Conservation (phyloP, 2,329 filamentous ascomycete genomes). For the Apiospora arundinis region DNA sequence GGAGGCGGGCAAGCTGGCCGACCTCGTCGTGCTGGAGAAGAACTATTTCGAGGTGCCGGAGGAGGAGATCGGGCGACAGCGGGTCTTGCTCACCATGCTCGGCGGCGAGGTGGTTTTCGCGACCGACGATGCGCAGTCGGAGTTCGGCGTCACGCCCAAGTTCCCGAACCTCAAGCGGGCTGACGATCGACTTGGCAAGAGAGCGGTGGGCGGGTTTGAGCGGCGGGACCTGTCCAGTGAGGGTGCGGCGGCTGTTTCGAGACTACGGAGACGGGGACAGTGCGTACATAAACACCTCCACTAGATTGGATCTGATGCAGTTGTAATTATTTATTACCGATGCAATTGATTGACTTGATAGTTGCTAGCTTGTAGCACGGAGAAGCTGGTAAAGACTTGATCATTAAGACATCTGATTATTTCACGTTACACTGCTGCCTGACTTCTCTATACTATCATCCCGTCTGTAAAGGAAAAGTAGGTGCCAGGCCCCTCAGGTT, state of each 20-base stretch:
- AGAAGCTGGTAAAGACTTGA: background rate
- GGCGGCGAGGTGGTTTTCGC: background rate
- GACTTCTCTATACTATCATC: too few species aligned
- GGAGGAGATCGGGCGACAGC: background rate
- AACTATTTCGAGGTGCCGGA: background rate
- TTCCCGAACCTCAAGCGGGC: background rate
- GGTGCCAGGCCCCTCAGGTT: too few species aligned
- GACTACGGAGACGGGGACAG: background rate
- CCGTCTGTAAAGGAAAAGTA: too few species aligned
- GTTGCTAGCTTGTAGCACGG: background rate
- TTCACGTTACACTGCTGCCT: too few species aligned
- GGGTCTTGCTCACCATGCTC: background rate
- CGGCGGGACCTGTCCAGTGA: background rate
- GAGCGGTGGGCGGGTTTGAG: background rate
- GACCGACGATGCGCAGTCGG: background rate
- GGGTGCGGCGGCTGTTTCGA: background rate
- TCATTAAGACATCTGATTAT: too few species aligned
- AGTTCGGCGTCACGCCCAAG: background rate
- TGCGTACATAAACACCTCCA: background rate
- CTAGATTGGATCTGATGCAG: background rate
- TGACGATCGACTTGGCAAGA: background rate
- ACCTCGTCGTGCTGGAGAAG: background rate
- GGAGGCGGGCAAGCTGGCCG: background rate
- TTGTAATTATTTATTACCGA: too few species aligned
- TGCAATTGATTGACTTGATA: background rate